Evolutionary conservation across 805 yeast species (phyloP), one percentile per base, ranked within the genome.

Genomic region (Candida chilensis): DNA sequence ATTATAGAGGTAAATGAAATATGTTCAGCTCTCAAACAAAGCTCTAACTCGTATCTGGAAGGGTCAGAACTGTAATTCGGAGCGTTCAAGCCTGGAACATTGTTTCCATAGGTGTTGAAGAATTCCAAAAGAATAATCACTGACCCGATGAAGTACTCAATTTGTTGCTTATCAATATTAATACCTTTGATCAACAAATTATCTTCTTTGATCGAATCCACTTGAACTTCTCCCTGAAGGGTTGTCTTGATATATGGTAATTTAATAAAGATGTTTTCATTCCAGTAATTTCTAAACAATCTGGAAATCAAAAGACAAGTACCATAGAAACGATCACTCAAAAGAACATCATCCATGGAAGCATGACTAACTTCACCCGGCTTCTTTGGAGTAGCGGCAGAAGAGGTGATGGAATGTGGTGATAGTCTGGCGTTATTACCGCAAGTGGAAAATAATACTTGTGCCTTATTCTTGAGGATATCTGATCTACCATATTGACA

Each of bases 291-390:
- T 38, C 94, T 70, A 38, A 90, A 74, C 12, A 88, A 53, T 41
- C 97, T 71, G 1, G 95, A 70, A 19, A 87, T 62, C 35, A 87
- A 70, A 16, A 86, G 66, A 10, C 90, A 78, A 12, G 85, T 72
- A 28, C 96, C 97, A 50, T 85, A 88, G 44, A 88, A 87, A 41
- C 96, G 65, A 42, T 95, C 94, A 54, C 95, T 84, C 36, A 92
- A 67, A 18, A 83, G 74, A n/a, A 90, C 95, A 49, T 78, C 79
- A 38, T 78, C 83, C 29, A 79, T 65, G 21, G 71, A 45, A 29
- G 44, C 70, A 49, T 40, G 67, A 37, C 41, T 39, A 24, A 33
- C 47, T 52, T 30, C 52, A 50, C 27, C 47, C 10, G 18, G 16
- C 10, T 25, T 25, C 13, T 7, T 13, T 10, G 16, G 17, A 5